These are phyloP conservation scores for Fusarium hostae DNA, from an alignment of 2,329 filamentous ascomycete genomes.

Conservation along the genomic window DNA sequence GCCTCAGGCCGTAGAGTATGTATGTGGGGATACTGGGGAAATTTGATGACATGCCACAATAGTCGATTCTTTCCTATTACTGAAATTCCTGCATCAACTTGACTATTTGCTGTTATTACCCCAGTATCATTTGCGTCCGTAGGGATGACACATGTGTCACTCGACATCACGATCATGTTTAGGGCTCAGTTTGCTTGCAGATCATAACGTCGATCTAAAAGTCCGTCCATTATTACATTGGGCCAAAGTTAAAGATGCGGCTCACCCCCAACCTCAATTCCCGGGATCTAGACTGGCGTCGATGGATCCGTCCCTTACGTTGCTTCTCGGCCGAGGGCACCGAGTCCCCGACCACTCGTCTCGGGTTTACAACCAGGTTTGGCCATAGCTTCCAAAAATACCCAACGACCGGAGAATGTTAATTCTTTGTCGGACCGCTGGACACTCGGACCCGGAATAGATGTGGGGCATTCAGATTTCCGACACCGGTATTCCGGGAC, in stretches of 20 bases:
- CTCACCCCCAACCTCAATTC: constrained; percentile 7
- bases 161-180: not conserved
- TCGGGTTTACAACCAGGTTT: not conserved
- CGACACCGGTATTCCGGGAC: not conserved
- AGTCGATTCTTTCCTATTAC: constrained; percentile 3
- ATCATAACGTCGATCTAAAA: constrained; percentile 9
- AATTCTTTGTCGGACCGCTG: constrained; percentile 3
- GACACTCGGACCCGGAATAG: not conserved
- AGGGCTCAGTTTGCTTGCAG: not conserved
- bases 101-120: not conserved
- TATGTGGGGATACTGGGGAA: constrained; percentile 26
- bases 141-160: not conserved
- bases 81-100: constrained; percentile 2
- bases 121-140: not conserved
- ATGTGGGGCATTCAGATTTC: not conserved
- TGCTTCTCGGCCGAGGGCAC: constrained; percentile 3
- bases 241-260: constrained; percentile 7
- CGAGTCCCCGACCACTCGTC: not conserved
- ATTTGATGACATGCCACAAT: constrained; percentile 22
- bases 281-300: constrained; percentile 1
- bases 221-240: not conserved
- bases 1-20: not conserved
- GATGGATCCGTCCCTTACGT: not conserved
- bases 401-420: not conserved
- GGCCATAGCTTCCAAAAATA: not conserved